Conservation (phyloP, 2,329 filamentous ascomycete genomes). For the Fusarium begoniae region DNA sequence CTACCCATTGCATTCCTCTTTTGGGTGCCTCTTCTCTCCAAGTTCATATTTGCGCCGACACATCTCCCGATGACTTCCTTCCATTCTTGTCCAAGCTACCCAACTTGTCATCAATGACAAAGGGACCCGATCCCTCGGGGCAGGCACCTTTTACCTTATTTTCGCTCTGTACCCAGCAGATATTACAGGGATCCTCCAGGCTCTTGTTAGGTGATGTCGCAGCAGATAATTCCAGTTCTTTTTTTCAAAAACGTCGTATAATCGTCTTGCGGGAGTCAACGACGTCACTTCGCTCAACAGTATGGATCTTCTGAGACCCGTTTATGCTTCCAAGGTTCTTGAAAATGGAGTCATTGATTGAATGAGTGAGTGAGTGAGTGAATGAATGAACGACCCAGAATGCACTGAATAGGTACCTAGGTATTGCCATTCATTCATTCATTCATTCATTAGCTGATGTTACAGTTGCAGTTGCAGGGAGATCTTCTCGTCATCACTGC, state of each 20-base stretch:
- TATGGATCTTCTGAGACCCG: constrained; percentile 10
- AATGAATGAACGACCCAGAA: not conserved
- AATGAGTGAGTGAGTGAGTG: not conserved
- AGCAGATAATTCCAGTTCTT: not conserved
- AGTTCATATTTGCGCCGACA: constrained; percentile 12
- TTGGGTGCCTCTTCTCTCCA: constrained; percentile 1
- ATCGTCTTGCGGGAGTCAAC: constrained; percentile 16
- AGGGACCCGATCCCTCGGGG: constrained; percentile 20
- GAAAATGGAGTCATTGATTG: not conserved
- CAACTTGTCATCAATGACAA: constrained; percentile 10
- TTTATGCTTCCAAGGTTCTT: constrained; percentile 10
- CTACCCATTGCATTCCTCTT: constrained; percentile 8
- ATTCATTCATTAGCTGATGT: not conserved
- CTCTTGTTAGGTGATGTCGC: not conserved
- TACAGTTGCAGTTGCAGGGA: constrained; percentile 3
- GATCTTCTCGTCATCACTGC: constrained; percentile 10
- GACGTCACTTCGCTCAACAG: constrained; percentile 26
- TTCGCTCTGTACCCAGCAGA: not conserved
- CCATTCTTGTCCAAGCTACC: not conserved
- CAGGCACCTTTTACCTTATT: not conserved
- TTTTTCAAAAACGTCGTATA: not conserved
- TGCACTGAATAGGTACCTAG: not conserved
- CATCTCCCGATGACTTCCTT: not conserved
- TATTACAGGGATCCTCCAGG: not conserved
- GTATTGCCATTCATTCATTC: not conserved